A percentile compares a stretch with the other conserved stretches of the same genome.
Conservation (phyloP, 306 rosid genomes). For the Dryas alaskensis region DNA sequence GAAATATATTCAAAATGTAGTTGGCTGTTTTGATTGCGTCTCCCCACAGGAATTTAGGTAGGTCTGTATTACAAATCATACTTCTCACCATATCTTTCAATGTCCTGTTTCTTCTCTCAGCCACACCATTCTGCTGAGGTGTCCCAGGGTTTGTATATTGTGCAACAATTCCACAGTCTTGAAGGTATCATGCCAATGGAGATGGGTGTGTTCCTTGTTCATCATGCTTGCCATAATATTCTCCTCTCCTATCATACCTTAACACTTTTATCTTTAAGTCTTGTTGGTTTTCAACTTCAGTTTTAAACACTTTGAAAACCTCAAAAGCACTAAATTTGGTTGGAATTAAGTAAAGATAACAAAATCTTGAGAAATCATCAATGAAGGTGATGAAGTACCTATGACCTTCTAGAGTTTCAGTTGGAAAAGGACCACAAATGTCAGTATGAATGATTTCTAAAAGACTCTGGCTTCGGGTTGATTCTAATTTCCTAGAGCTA, state of each 20-base stretch:
- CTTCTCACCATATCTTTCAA: neutral
- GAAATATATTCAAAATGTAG: neutral
- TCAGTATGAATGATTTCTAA: neutral
- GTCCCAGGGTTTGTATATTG: neutral
- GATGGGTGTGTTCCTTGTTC: neutral
- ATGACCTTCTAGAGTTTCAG: neutral
- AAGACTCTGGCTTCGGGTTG: neutral
- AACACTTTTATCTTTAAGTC: neutral
- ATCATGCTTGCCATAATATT: neutral
- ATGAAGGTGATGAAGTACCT: conserved; percentile 2
- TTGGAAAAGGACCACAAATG: neutral
- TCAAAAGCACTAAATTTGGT: neutral
- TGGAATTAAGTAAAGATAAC: neutral
- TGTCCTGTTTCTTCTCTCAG: neutral
- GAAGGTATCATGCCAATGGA: neutral
- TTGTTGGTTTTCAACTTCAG: neutral
- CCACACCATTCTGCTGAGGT: neutral
- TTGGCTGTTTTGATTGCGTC: neutral
- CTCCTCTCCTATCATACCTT: neutral
- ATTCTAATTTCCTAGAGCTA: neutral
- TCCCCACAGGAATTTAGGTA: neutral
- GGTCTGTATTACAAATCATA: neutral
- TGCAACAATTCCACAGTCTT: neutral
- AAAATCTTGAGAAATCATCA: neutral
- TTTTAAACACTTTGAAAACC: neutral